phyloP scores from a whole-genome alignment of 805 yeast genomes.

The Maudiozyma turicensis region DNA sequence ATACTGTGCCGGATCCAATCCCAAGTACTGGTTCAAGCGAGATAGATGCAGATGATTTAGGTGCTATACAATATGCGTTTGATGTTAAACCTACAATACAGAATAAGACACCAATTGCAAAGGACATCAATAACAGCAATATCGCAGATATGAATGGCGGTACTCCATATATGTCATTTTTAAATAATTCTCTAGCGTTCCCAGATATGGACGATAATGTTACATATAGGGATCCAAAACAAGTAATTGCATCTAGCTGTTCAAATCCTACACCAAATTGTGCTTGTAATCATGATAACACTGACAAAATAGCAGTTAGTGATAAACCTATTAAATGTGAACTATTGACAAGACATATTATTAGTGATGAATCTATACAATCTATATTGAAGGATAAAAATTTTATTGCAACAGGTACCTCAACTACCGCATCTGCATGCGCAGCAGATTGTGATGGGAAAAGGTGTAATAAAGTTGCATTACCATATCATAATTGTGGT shows the following conservation, averaged over 20 bases:
- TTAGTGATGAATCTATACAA: slow-evolving; percentile 6
- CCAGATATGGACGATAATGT: slow-evolving; percentile 4
- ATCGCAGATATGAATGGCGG: not conserved
- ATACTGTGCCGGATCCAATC: not conserved
- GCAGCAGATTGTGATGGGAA: not conserved
- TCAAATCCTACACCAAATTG: not conserved
- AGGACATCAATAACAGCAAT: not conserved
- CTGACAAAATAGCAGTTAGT: not conserved
- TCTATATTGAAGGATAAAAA: slow-evolving; percentile 3
- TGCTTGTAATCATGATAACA: not conserved
- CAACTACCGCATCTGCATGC: not conserved
- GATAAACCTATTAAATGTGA: slow-evolving; percentile 7
- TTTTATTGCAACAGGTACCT: not conserved
- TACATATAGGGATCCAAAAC: not conserved
- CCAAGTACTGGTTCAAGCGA: not conserved
- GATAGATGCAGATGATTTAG: not conserved
- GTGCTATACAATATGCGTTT: not conserved
- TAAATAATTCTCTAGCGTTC: slow-evolving; percentile 1
- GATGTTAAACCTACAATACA: not conserved
- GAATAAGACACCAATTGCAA: not conserved
- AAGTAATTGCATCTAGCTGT: not conserved
- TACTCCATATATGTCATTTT: not conserved
- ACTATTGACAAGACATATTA: slow-evolving; percentile 5
- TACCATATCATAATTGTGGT: slow-evolving; percentile 1
- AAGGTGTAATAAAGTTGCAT: not conserved